These are phyloP conservation scores for Globisporangium carolinianum DNA, from an alignment of 352 stramenopile species.

Conservation along the genomic window DNA sequence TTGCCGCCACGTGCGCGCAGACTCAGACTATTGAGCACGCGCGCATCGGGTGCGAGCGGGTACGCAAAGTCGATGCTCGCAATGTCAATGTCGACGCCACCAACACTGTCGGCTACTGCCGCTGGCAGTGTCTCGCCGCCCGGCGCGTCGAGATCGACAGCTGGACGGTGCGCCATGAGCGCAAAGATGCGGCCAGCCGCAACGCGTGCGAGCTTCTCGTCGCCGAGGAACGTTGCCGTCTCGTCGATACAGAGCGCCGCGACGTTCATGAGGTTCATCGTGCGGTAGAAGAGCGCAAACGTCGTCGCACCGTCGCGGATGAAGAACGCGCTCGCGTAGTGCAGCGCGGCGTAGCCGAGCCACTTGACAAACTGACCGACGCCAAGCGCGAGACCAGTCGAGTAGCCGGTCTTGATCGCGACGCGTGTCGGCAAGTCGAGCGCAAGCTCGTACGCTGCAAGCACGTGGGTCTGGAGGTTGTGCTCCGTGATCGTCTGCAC, in stretches of 20 bases:
- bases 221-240: slow-evolving; percentile 38
- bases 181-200: slow-evolving; percentile 27
- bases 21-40: slow-evolving; percentile 32
- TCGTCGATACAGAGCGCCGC: slow-evolving; percentile 15
- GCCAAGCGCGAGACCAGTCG: slow-evolving; percentile 39
- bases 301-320: slow-evolving; percentile 52
- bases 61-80: slow-evolving; percentile 61
- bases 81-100: slow-evolving; percentile 32
- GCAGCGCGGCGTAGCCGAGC: slow-evolving; percentile 50
- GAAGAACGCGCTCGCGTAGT: slow-evolving; percentile 42
- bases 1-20: slow-evolving; percentile 35
- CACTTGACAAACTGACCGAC: slow-evolving; percentile 23
- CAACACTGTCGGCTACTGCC: neutral
- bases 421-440: slow-evolving; percentile 17
- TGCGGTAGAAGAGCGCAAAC: slow-evolving; percentile 20
- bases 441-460: slow-evolving; percentile 23
- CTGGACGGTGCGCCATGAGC: slow-evolving; percentile 36
- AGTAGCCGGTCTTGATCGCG: slow-evolving; percentile 22
- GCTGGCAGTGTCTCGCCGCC: slow-evolving; percentile 15
- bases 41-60: slow-evolving; percentile 33
- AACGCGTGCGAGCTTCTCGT: slow-evolving; percentile 22
- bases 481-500: slow-evolving; percentile 46
- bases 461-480: slow-evolving; percentile 18
- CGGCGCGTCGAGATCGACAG: slow-evolving; percentile 13
- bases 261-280: slow-evolving; percentile 27